phyloP scores from a whole-genome alignment of 2,329 filamentous ascomycete genomes.

The Fusarium multiceps region DNA sequence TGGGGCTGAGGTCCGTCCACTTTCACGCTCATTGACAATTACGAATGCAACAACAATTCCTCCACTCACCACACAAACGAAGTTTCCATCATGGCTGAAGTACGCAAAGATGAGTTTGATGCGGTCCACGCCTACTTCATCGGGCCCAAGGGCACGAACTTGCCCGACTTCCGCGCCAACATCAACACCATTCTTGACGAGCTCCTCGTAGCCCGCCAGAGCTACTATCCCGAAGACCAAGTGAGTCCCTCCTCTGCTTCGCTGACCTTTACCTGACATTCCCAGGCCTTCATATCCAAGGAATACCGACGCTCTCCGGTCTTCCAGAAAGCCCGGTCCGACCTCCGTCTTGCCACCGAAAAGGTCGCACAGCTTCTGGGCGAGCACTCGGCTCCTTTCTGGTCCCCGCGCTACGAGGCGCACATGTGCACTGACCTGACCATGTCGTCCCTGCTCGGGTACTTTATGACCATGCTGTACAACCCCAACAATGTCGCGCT shows the following conservation, averaged over 20 bases:
- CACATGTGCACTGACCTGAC: constrained; percentile 60
- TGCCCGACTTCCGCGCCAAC: constrained; percentile 53
- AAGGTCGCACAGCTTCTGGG: constrained; percentile 54
- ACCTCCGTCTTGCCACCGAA: constrained; percentile 51
- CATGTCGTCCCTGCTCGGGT: constrained; percentile 58
- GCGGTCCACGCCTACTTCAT: constrained; percentile 55
- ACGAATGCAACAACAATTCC: too few species aligned
- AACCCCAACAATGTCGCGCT: constrained; percentile 62
- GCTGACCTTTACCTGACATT: neutral
- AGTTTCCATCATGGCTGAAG: constrained; percentile 9
- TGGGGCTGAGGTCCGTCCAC: too few species aligned
- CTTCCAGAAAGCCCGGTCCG: constrained; percentile 50
- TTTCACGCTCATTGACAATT: too few species aligned
- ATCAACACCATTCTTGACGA: constrained; percentile 55
- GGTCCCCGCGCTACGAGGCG: constrained; percentile 58
- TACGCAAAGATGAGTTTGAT: constrained; percentile 34
- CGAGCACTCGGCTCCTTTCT: constrained; percentile 59
- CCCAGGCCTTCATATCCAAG: constrained; percentile 51
- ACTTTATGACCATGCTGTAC: constrained; percentile 62
- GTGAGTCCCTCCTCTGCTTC: constrained; percentile 22
- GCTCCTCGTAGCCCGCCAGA: constrained; percentile 48
- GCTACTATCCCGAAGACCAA: constrained; percentile 53
- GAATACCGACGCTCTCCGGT: constrained; percentile 49
- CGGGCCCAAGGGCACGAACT: constrained; percentile 56
- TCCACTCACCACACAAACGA: too few species aligned